These are phyloP conservation scores for Drechslera avenae DNA, from an alignment of 2,329 filamentous ascomycete species.

Conservation along the genomic window DNA sequence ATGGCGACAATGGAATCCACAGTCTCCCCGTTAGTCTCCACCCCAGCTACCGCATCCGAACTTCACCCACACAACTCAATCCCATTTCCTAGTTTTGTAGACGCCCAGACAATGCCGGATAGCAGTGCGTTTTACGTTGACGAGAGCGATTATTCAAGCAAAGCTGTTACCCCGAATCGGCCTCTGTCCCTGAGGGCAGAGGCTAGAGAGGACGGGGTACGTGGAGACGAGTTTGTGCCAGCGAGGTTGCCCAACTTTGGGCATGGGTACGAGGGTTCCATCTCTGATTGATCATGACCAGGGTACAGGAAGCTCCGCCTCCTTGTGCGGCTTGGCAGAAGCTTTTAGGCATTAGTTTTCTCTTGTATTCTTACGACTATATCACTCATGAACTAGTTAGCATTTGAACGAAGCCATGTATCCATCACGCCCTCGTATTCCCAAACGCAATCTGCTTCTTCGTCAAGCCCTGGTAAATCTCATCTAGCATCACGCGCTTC, in stretches of 20 bases:
- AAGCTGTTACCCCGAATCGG: conserved; percentile 33
- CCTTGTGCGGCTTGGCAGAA: too few species aligned
- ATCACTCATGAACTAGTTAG: too few species aligned
- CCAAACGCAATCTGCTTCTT: conserved; percentile 69
- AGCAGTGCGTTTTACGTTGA: conserved; percentile 39
- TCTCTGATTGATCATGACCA: too few species aligned
- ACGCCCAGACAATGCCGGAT: conserved; percentile 39
- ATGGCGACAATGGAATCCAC: conserved; percentile 17
- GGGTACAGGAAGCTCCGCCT: too few species aligned
- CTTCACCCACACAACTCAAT: conserved; percentile 8
- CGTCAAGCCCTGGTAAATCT: conserved; percentile 79
- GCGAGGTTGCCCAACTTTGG: conserved; percentile 44
- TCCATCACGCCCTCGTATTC: conserved; percentile 21
- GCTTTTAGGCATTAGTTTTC: too few species aligned
- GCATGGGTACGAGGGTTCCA: not conserved
- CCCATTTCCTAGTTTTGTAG: conserved; percentile 31
- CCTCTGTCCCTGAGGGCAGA: conserved; percentile 26
- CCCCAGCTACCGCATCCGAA: conserved; percentile 22
- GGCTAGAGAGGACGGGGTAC: conserved; percentile 8
- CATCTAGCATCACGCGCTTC: conserved; percentile 79
- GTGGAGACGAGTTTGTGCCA: conserved; percentile 37
- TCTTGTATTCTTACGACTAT: not conserved
- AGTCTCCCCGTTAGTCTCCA: conserved; percentile 23
- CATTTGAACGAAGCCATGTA: too few species aligned
- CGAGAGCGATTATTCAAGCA: conserved; percentile 34